phyloP scores from a whole-genome alignment of 169 alveolate species.

The Cryptosporidium parvum region DNA sequence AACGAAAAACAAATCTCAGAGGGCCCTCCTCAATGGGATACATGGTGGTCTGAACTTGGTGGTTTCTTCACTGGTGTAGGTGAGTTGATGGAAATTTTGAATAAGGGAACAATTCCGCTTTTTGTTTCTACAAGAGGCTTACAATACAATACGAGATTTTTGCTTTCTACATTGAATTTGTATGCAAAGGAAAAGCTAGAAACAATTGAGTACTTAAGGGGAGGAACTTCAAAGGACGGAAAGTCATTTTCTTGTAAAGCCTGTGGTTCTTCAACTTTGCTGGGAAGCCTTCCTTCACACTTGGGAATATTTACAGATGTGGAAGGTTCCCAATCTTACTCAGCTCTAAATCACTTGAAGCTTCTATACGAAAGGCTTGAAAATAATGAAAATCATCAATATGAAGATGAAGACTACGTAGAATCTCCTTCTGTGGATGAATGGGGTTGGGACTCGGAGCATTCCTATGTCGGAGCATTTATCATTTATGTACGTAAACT shows the following conservation, averaged over 20 bases:
- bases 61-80: constrained; percentile 35
- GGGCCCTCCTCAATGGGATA: constrained; percentile 49
- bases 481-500: constrained; percentile 59
- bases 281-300: constrained; percentile 48
- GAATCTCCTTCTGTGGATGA: constrained; percentile 51
- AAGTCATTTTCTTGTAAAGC: constrained; percentile 17
- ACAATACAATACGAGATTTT: constrained; percentile 43
- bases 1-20: neutral
- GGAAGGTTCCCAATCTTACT: constrained; percentile 56
- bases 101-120: constrained; percentile 48
- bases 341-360: constrained; percentile 52
- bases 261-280: constrained; percentile 15
- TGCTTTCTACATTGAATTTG: constrained; percentile 32
- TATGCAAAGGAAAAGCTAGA: constrained; percentile 66
- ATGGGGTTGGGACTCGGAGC: constrained; percentile 71
- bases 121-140: constrained; percentile 64
- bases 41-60: constrained; percentile 65
- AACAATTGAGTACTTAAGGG: constrained; percentile 45
- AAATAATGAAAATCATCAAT: constrained; percentile 5
- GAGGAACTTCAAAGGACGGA: constrained; percentile 57
- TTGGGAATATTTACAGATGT: constrained; percentile 59
- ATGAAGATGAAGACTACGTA: constrained; percentile 30
- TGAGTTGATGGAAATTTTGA: constrained; percentile 50
- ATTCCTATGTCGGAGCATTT: constrained; percentile 63
- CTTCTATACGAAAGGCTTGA: constrained; percentile 50